These are phyloP conservation scores for Mercurialis annua DNA, from an alignment of 345 rosid species.

Conservation along the genomic window DNA sequence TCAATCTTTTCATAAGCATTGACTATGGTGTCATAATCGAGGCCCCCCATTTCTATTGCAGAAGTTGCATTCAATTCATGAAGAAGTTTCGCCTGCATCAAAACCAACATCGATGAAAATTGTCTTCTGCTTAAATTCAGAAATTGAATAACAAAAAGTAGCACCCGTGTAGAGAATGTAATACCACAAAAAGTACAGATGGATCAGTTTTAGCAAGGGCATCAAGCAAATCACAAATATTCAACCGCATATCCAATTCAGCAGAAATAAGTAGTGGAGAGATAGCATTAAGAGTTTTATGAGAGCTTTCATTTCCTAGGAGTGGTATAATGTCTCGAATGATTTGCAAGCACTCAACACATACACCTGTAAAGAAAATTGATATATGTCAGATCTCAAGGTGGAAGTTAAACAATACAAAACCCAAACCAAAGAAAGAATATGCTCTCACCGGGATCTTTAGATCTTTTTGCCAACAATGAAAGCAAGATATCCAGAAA, in stretches of 20 bases:
- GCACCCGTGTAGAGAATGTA: slow-evolving; percentile 9
- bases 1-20: slow-evolving; percentile 64
- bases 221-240: slow-evolving; percentile 66
- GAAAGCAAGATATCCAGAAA: slow-evolving; percentile 72
- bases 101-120: slow-evolving; percentile 19
- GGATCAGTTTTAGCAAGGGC: slow-evolving; percentile 64
- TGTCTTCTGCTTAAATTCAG: slow-evolving; percentile 11
- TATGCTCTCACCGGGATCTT: slow-evolving; percentile 54
- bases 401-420: not conserved
- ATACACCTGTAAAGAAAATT: slow-evolving; percentile 47
- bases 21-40: slow-evolving; percentile 70
- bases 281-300: slow-evolving; percentile 45
- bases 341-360: slow-evolving; percentile 50
- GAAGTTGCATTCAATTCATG: slow-evolving; percentile 68
- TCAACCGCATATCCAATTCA: slow-evolving; percentile 53
- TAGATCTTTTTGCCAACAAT: slow-evolving; percentile 45
- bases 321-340: slow-evolving; percentile 53
- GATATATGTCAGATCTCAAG: slow-evolving; percentile 2
- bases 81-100: slow-evolving; percentile 63
- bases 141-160: slow-evolving; percentile 12
- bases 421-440: not conserved
- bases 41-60: slow-evolving; percentile 63
- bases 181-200: slow-evolving; percentile 62
- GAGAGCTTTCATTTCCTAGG: slow-evolving; percentile 42
- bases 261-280: slow-evolving; percentile 68